A percentile compares a stretch with the other conserved stretches of the same genome.
These are phyloP conservation scores for Talaromyces sp. DNA, from an alignment of 2,329 filamentous ascomycete species.

Conservation along the genomic window DNA sequence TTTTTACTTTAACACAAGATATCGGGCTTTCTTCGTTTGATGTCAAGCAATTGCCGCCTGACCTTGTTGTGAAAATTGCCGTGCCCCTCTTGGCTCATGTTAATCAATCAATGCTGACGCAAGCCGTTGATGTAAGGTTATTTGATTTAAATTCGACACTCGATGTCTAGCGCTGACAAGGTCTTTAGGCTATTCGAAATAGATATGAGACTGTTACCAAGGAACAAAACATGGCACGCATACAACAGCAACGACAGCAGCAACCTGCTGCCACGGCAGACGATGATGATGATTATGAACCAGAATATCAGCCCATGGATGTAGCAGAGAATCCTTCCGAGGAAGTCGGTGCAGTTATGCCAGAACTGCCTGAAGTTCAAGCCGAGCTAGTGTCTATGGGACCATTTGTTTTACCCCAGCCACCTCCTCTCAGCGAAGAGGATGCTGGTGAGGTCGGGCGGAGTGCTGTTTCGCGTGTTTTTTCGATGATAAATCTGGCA, in stretches of 20 bases:
- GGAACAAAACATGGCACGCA: slow-evolving; percentile 37
- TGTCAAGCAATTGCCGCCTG: slow-evolving; percentile 73
- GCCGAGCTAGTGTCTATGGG: slow-evolving; percentile 63
- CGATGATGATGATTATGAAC: slow-evolving; percentile 92
- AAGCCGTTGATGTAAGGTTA: slow-evolving; percentile 68
- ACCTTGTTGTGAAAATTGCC: slow-evolving; percentile 79
- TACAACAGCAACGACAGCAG: slow-evolving; percentile 30
- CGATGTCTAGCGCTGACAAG: slow-evolving; percentile 2
- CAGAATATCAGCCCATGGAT: slow-evolving; percentile 77
- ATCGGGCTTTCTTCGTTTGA: slow-evolving; percentile 76
- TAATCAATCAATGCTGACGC: slow-evolving; percentile 68
- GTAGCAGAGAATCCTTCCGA: slow-evolving; percentile 27
- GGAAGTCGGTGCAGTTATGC: slow-evolving; percentile 70
- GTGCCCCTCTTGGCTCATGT: slow-evolving; percentile 75
- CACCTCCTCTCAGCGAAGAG: slow-evolving; percentile 71
- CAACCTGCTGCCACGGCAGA: slow-evolving; percentile 46
- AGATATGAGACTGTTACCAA: slow-evolving; percentile 42
- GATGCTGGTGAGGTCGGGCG: slow-evolving; percentile 74
- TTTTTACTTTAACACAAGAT: slow-evolving; percentile 84
- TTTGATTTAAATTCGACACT: background rate
- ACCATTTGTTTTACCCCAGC: slow-evolving; percentile 77
- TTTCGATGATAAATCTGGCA: slow-evolving; percentile 73
- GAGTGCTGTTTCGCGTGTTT: slow-evolving; percentile 73
- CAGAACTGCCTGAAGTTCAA: slow-evolving; percentile 74
- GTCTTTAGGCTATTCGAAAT: slow-evolving; percentile 41